Conservation (phyloP, 768 basidiomycete genomes). For the Russula brevipes region DNA sequence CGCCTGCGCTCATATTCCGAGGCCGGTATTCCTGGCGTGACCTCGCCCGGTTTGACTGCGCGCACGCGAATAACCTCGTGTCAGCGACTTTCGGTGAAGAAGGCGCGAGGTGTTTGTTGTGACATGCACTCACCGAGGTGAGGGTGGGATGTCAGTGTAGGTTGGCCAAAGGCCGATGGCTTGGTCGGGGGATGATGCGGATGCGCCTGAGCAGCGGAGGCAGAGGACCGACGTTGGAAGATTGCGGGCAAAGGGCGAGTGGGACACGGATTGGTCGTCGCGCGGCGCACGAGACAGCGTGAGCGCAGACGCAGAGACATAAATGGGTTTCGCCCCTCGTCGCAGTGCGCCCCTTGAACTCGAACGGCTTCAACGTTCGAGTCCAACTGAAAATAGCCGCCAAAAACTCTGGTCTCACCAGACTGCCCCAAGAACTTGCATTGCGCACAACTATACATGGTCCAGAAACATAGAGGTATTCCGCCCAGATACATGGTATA, state of each 20-base stretch:
- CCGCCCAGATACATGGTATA: background rate
- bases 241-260: background rate
- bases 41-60: slow-evolving; percentile 32
- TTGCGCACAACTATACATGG: background rate
- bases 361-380: background rate
- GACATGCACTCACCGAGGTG: slow-evolving; percentile 33
- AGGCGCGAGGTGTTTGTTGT: background rate
- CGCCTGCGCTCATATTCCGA: slow-evolving; percentile 42
- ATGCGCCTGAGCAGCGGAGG: slow-evolving; percentile 20
- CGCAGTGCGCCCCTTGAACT: no score
- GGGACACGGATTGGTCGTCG: no score
- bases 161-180: slow-evolving; percentile 42
- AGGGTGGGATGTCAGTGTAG: slow-evolving; percentile 40
- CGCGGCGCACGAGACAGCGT: background rate
- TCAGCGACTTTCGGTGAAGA: background rate
- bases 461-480: background rate
- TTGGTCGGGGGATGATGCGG: slow-evolving; percentile 26
- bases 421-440: no score
- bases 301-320: slow-evolving; percentile 6
- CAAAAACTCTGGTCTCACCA: background rate
- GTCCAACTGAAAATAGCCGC: background rate
- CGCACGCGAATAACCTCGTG: background rate
- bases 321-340: no score
- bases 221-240: background rate
- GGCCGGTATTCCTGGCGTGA: slow-evolving; percentile 42